Evolutionary conservation across 2,329 filamentous ascomycete genomes (phyloP), one percentile per base, ranked within the genome.

Genomic region (Zalaria sp.): DNA sequence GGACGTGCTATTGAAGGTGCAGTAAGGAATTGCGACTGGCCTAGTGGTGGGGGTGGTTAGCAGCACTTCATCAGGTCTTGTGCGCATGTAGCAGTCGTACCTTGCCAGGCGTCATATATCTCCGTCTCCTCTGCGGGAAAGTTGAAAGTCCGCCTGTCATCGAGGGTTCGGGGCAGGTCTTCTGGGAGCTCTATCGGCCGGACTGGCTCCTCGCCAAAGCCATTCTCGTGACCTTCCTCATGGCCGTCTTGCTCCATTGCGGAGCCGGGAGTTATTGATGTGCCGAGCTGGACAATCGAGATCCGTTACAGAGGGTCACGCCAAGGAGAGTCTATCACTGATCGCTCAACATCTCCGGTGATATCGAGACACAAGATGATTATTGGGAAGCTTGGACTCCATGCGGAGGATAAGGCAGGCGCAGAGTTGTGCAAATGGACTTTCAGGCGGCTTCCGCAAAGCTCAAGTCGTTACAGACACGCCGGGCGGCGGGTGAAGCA

Each of bases 51-150:
- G 7, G 29, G 7, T 10, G 8, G 26, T 38, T 27, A 38, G 37
- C 25, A 38, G 18, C 18, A 18, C 18, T 18, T 18, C 18, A 18
- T 18, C 2, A 18, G 18, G 18, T 18, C 18, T 18, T 18, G 9
- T 7, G 4, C 4, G 4, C 3, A 5, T 28, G 32, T 11, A 45
- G 40, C 36, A 43, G 41, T 7, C 70, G 58, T 60, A 81, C 89
- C 89, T 79, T 96, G 87, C 91, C 91, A 98, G 52, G 86, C 91
- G 73, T 98, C 91, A 61, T 96, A 98, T 67, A 95, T 86, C 69
- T 96, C 91, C 34, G 88, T 94, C 69, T 96, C 91, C 34, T 72
- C 71, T 43, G 82, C 73, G 48, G 79, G 74, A 47, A 80, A 77
- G 3, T 79, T 74, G 29, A 82, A 73, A 54, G 72, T 72, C 52